Evolutionary conservation across 2,329 filamentous ascomycete species (phyloP).

Genomic region (Exophiala sp.): DNA sequence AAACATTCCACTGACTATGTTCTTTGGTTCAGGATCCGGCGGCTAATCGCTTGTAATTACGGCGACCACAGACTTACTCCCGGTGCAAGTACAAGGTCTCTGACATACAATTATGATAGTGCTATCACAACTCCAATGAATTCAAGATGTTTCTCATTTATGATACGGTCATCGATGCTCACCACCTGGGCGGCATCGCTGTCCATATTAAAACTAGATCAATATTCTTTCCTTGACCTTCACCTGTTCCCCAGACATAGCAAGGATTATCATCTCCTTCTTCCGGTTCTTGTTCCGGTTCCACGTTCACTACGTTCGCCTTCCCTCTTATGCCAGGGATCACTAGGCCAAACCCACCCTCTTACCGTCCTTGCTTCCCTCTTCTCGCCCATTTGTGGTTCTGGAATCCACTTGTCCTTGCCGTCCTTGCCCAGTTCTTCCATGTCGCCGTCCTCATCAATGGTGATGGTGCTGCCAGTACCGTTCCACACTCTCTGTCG

Average conservation of each 20-base stretch:
- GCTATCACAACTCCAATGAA: constrained; percentile 6
- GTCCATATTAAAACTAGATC: neutral
- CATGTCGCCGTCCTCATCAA: constrained; percentile 24
- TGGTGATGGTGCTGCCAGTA: constrained; percentile 10
- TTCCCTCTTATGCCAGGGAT: constrained; percentile 55
- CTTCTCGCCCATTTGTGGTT: constrained; percentile 54
- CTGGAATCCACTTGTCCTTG: constrained; percentile 59
- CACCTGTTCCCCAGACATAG: neutral
- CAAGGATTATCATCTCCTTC: constrained; percentile 10
- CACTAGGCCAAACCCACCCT: constrained; percentile 58
- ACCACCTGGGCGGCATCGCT: constrained; percentile 23
- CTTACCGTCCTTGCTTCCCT: constrained; percentile 54
- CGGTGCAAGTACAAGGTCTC: neutral
- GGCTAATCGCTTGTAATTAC: neutral
- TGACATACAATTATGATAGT: constrained; percentile 2
- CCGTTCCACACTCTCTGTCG: constrained; percentile 47
- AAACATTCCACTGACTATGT: neutral
- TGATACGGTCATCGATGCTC: constrained; percentile 9
- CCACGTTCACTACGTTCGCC: constrained; percentile 34
- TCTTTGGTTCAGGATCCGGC: neutral
- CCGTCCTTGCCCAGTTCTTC: constrained; percentile 36
- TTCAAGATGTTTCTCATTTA: neutral
- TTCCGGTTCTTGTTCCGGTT: constrained; percentile 12
- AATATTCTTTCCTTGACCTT: neutral
- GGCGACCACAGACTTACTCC: too few species aligned